Evolutionary conservation across 2,329 filamentous ascomycete species (phyloP).

Genomic region (Exophiala lecanii-corni): DNA sequence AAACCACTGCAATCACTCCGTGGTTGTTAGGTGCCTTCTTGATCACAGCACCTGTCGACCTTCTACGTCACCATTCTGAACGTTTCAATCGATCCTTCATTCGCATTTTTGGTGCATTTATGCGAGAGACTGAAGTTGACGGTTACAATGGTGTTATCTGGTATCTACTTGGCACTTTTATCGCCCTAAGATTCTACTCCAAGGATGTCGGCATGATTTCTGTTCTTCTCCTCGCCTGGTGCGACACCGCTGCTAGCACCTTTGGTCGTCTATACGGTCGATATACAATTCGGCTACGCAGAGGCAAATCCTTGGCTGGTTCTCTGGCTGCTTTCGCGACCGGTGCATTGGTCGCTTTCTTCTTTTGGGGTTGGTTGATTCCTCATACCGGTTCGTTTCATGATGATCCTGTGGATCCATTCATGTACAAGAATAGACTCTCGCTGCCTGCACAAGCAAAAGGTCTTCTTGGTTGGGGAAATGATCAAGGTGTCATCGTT

Average conservation of each 20-base stretch:
- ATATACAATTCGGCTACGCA: slow-evolving; percentile 79
- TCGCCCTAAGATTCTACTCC: slow-evolving; percentile 78
- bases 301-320: slow-evolving; percentile 87
- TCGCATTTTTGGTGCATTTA: slow-evolving; percentile 75
- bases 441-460: slow-evolving; percentile 61
- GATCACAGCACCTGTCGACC: slow-evolving; percentile 76
- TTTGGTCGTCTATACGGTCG: slow-evolving; percentile 85
- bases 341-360: slow-evolving; percentile 73
- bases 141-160: slow-evolving; percentile 97
- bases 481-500: slow-evolving; percentile 56
- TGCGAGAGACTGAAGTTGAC: slow-evolving; percentile 92
- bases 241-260: slow-evolving; percentile 92
- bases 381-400: slow-evolving; percentile 63
- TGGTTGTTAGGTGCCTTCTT: slow-evolving; percentile 75
- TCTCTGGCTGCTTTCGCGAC: slow-evolving; percentile 77
- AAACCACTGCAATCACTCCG: slow-evolving; percentile 73
- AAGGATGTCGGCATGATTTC: slow-evolving; percentile 91
- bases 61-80: slow-evolving; percentile 75
- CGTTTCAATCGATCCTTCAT: slow-evolving; percentile 86
- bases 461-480: slow-evolving; percentile 57
- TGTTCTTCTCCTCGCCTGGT: slow-evolving; percentile 91
- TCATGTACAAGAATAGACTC: slow-evolving; percentile 77
- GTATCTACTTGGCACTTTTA: slow-evolving; percentile 87
- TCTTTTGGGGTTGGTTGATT: slow-evolving; percentile 85
- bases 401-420: slow-evolving; percentile 56